These are phyloP conservation scores for Phaffia tasmanica DNA, from an alignment of 768 basidiomycete species.

Conservation along the genomic window DNA sequence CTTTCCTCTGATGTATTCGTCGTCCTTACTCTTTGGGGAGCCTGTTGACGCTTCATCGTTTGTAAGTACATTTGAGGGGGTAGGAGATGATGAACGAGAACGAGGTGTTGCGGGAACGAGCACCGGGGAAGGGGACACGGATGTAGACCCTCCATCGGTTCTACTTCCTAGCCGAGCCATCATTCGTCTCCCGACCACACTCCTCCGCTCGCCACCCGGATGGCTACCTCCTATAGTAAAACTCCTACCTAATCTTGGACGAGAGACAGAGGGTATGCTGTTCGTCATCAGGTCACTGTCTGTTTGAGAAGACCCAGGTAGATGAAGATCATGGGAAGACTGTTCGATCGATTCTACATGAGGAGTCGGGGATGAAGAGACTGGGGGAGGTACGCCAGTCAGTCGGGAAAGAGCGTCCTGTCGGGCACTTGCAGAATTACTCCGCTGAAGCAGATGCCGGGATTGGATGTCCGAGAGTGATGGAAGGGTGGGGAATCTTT, in stretches of 20 bases:
- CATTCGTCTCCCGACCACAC: constrained; percentile 38
- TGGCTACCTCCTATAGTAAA: constrained; percentile 33
- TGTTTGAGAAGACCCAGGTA: constrained; percentile 28
- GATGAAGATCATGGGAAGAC: constrained; percentile 33
- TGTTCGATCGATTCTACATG: constrained; percentile 19
- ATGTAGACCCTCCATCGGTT: constrained; percentile 28
- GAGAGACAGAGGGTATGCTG: background rate
- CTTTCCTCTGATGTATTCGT: too few relatives aligned
- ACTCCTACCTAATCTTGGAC: constrained; percentile 34
- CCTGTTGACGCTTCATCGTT: too few relatives aligned
- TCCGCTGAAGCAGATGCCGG: constrained; percentile 60
- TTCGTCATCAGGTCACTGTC: background rate
- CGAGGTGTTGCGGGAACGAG: background rate
- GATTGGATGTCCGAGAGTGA: constrained; percentile 57
- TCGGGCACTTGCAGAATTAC: constrained; percentile 76
- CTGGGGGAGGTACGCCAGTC: constrained; percentile 50
- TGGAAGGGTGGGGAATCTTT: constrained; percentile 44
- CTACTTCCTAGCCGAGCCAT: constrained; percentile 35
- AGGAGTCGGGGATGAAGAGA: constrained; percentile 18
- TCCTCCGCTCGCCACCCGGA: constrained; percentile 34
- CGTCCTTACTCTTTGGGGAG: too few relatives aligned
- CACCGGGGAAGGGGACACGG: constrained; percentile 6
- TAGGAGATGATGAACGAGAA: background rate
- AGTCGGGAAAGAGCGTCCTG: constrained; percentile 73
- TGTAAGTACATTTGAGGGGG: background rate